phyloP scores from a whole-genome alignment of 331 rosid species.

The Quercus phellos region DNA sequence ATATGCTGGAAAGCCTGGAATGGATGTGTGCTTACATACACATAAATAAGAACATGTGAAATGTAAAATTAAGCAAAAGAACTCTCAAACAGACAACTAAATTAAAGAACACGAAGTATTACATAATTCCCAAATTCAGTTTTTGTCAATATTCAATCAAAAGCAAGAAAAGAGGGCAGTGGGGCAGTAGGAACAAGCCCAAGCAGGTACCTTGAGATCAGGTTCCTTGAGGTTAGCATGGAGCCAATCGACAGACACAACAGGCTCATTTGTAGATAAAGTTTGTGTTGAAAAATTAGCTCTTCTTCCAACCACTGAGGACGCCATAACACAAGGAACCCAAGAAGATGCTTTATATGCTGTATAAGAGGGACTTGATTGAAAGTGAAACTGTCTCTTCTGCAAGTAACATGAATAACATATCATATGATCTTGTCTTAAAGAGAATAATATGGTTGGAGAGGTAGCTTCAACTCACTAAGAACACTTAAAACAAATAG shows the following conservation, averaged over 20 bases:
- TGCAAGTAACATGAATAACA: conserved; percentile 30
- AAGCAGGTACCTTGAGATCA: conserved; percentile 58
- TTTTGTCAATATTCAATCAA: background rate
- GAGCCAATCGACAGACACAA: conserved; percentile 91
- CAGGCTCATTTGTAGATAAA: conserved; percentile 59
- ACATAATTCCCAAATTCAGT: background rate
- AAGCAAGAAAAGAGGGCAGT: background rate
- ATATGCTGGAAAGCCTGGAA: background rate
- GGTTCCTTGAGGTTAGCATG: conserved; percentile 72
- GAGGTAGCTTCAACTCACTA: conserved; percentile 7
- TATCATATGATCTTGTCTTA: background rate
- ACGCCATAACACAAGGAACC: conserved; percentile 53
- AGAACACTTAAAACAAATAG: conserved; percentile 10
- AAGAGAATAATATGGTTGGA: background rate
- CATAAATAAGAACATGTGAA: background rate
- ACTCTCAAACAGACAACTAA: too few species aligned
- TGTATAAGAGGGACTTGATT: conserved; percentile 29
- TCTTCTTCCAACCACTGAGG: conserved; percentile 44
- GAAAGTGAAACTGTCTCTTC: conserved; percentile 41
- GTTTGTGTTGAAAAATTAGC: conserved; percentile 55
- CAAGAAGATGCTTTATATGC: conserved; percentile 29
- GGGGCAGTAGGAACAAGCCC: background rate
- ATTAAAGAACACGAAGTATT: background rate
- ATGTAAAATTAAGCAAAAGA: background rate
- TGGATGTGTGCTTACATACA: background rate